phyloP scores from a whole-genome alignment of 805 yeast genomes.

The Hanseniaspora mollemarum region DNA sequence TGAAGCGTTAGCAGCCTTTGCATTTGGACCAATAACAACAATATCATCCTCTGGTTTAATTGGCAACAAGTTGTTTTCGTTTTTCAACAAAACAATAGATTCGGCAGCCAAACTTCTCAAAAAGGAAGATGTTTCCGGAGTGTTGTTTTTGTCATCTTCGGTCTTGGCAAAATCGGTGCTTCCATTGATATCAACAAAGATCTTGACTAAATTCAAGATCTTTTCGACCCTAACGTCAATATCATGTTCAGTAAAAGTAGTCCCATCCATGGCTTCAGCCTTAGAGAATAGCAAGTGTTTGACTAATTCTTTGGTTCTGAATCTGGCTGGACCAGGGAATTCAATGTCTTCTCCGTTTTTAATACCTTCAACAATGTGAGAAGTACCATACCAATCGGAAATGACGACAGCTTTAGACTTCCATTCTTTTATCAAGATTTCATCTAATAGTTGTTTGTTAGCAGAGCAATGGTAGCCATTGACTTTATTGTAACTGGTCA shows the following conservation, averaged over 20 bases:
- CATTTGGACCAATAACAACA: conserved; percentile 53
- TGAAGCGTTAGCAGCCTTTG: conserved; percentile 36
- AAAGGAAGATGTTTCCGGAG: conserved; percentile 36
- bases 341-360: conserved; percentile 52
- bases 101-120: conserved; percentile 41
- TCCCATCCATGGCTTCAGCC: conserved; percentile 29
- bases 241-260: conserved; percentile 19
- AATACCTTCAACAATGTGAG: conserved; percentile 37
- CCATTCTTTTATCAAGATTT: conserved; percentile 47
- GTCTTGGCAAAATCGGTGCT: conserved; percentile 2
- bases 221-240: conserved; percentile 40
- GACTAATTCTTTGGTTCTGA: conserved; percentile 33
- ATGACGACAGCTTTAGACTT: conserved; percentile 43
- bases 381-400: conserved; percentile 58
- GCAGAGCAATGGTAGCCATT: conserved; percentile 51
- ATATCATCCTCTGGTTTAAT: conserved; percentile 33
- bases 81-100: conserved; percentile 46
- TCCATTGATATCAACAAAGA: conserved; percentile 24
- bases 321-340: conserved; percentile 53
- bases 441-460: conserved; percentile 33
- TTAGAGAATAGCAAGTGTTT: conserved; percentile 34
- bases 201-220: conserved; percentile 39
- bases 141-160: conserved; percentile 31
- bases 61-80: conserved; percentile 40
- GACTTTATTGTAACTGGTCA: conserved; percentile 55